Conservation (phyloP, 306 rosid species). For the Rosa multiflora region DNA sequence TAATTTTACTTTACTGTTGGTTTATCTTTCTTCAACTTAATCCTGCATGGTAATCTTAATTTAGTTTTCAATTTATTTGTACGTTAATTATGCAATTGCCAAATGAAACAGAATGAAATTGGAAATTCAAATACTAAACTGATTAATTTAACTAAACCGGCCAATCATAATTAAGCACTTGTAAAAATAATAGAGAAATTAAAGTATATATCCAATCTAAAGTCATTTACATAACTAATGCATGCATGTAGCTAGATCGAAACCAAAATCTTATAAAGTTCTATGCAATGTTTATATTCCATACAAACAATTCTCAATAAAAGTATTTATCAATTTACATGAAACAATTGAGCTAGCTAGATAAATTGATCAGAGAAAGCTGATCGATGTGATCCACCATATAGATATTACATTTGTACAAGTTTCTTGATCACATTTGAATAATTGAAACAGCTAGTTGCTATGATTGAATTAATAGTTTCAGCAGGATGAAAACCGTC, state of each 20-base stretch:
- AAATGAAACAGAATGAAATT: not conserved
- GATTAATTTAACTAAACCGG: not conserved
- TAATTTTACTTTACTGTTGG: not conserved
- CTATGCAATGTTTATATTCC: no score
- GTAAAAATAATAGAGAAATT: no score
- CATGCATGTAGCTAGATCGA: no score
- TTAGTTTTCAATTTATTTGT: not conserved
- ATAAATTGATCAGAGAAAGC: not conserved
- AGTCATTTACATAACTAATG: no score
- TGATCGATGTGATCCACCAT: not conserved
- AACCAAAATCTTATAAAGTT: no score
- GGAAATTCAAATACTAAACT: not conserved
- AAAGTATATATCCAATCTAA: no score
- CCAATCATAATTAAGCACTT: no score
- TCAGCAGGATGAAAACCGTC: constrained; percentile 51
- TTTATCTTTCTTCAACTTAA: not conserved
- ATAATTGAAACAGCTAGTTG: constrained; percentile 36
- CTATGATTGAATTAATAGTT: constrained; percentile 30
- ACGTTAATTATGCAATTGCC: not conserved
- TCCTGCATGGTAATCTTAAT: not conserved
- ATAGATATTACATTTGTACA: constrained; percentile 27
- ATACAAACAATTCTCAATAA: no score
- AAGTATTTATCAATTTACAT: no score
- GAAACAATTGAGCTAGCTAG: not conserved
- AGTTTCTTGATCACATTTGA: constrained; percentile 31